A percentile compares a stretch with the other conserved stretches of the same genome.
These are phyloP conservation scores for Populus euphratica DNA, from an alignment of 345 rosid genomes.

Conservation along the genomic window DNA sequence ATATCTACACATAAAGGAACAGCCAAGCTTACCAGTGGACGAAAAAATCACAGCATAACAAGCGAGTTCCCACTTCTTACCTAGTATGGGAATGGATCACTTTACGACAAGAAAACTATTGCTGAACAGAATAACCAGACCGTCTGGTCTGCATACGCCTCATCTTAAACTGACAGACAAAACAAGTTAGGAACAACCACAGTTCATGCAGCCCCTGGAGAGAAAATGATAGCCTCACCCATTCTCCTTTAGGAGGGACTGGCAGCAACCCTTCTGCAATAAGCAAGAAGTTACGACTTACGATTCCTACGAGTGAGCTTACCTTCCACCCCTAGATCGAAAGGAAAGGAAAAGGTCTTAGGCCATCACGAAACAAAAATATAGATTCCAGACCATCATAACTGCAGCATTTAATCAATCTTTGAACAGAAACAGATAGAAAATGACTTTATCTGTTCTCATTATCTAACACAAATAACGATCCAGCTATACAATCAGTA, in stretches of 20 bases:
- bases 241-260: neutral
- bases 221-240: neutral
- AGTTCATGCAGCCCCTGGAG: neutral
- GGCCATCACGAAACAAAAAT: neutral
- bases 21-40: neutral
- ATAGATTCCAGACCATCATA: neutral
- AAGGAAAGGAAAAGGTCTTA: neutral
- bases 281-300: neutral
- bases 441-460: neutral
- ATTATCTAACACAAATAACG: neutral
- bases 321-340: neutral
- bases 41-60: too few relatives aligned
- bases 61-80: neutral
- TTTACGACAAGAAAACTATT: neutral
- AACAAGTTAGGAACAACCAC: neutral
- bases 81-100: neutral
- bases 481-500: neutral
- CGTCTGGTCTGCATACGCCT: too few relatives aligned
- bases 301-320: neutral
- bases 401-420: neutral
- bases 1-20: neutral
- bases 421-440: neutral
- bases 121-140: neutral
- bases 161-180: too few relatives aligned
- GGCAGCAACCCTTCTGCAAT: neutral